These are phyloP conservation scores for Podospora conica DNA, from an alignment of 495 filamentous ascomycete species.

Conservation along the genomic window DNA sequence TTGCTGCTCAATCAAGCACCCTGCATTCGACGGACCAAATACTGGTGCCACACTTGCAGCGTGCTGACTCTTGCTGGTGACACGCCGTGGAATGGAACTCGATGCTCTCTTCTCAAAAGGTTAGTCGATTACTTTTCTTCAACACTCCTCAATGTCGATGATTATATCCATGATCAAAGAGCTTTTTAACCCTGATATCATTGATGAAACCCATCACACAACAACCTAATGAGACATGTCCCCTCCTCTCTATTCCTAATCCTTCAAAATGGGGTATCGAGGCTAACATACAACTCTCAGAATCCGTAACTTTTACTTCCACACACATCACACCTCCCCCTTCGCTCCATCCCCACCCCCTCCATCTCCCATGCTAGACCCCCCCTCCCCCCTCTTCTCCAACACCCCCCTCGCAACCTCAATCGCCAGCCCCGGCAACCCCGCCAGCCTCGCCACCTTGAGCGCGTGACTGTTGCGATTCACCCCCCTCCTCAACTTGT, in stretches of 20 bases:
- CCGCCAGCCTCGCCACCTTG: constrained; percentile 84
- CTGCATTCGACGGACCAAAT: constrained; percentile 25
- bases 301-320: not conserved
- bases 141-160: constrained; percentile 37
- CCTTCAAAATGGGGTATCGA: constrained; percentile 23
- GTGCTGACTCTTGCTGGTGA: not conserved
- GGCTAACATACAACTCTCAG: constrained; percentile 22
- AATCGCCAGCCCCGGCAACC: constrained; percentile 58
- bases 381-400: constrained; percentile 9
- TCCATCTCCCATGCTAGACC: not conserved
- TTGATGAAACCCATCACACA: constrained; percentile 44
- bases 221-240: constrained; percentile 44
- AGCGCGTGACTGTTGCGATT: constrained; percentile 85
- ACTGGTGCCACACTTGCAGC: not conserved
- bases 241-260: constrained; percentile 10
- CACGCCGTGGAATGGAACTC: not conserved
- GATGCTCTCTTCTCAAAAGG: constrained; percentile 24
- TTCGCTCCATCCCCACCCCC: not conserved
- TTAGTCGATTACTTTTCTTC: constrained; percentile 33
- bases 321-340: not conserved
- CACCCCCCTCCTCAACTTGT: constrained; percentile 71
- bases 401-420: constrained; percentile 46
- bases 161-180: constrained; percentile 46
- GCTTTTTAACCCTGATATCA: constrained; percentile 51
- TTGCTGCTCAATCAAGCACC: constrained; percentile 39